These are phyloP conservation scores for Herpetomonas samuelpessoai DNA, from an alignment of 208 protist genomes.

Conservation along the genomic window DNA sequence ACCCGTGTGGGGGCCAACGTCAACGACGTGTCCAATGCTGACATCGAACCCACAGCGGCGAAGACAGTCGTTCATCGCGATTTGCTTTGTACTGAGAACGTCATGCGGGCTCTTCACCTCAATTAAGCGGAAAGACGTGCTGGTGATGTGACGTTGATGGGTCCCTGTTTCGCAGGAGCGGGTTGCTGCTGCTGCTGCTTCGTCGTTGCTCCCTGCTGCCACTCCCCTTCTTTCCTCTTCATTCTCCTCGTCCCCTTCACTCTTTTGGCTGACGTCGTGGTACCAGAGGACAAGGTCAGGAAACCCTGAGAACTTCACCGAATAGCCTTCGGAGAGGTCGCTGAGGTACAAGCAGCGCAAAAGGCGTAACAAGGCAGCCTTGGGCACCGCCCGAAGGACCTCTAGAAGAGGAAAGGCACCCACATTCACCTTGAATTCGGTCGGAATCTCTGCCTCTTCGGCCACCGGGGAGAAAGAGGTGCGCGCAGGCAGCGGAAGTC, in stretches of 20 bases:
- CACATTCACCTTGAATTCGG: conserved; percentile 35
- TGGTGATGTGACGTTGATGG: background rate
- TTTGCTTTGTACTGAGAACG: conserved; percentile 63
- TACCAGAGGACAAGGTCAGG: conserved; percentile 80
- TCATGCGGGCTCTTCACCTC: conserved; percentile 83
- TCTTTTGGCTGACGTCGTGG: no score
- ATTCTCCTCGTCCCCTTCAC: no score
- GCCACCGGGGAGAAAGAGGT: background rate
- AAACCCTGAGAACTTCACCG: conserved; percentile 61
- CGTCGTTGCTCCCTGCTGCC: background rate
- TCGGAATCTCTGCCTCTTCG: conserved; percentile 5
- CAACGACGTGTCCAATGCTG: conserved; percentile 91
- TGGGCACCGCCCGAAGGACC: conserved; percentile 47
- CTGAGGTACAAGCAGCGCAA: conserved; percentile 54
- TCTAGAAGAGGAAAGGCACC: conserved; percentile 50
- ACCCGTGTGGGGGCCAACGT: conserved; percentile 20
- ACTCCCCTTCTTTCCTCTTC: no score
- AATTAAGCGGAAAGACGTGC: conserved; percentile 46
- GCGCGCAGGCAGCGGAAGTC: no score
- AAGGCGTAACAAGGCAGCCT: conserved; percentile 46
- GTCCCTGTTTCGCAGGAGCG: no score
- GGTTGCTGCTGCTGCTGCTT: background rate
- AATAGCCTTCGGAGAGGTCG: conserved; percentile 42
- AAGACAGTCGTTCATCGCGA: conserved; percentile 61
- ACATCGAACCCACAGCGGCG: conserved; percentile 69